Conservation (phyloP, 1,284 basidiomycete species). For the Ganoderma leucocontextum region DNA sequence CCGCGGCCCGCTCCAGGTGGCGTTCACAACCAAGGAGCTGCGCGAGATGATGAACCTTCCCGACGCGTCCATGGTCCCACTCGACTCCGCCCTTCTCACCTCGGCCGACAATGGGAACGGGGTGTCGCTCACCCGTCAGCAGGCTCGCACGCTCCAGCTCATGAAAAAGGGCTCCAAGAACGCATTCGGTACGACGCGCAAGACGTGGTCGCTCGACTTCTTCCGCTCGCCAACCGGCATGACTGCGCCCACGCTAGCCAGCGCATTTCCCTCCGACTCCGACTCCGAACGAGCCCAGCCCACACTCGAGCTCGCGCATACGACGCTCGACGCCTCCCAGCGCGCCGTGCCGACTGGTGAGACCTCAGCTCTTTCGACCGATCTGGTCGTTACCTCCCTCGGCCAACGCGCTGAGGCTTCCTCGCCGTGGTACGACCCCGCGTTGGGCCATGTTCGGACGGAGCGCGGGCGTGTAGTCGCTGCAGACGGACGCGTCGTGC, state of each 20-base stretch:
- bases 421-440: constrained; percentile 60
- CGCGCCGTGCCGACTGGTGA: constrained; percentile 71
- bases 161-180: constrained; percentile 74
- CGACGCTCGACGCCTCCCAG: constrained; percentile 59
- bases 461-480: constrained; percentile 61
- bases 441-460: constrained; percentile 62
- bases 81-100: constrained; percentile 56
- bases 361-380: constrained; percentile 63
- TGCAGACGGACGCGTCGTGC: constrained; percentile 49
- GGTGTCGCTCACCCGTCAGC: constrained; percentile 63
- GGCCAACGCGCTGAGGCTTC: constrained; percentile 84
- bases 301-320: constrained; percentile 66
- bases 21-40: constrained; percentile 95
- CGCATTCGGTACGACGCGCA: constrained; percentile 54
- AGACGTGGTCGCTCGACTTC: constrained; percentile 86
- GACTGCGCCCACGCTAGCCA: constrained; percentile 36
- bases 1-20: constrained; percentile 88
- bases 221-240: constrained; percentile 75
- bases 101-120: constrained; percentile 42
- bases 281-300: constrained; percentile 46
- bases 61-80: constrained; percentile 73
- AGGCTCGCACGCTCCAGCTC: constrained; percentile 71
- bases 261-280: not conserved
- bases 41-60: constrained; percentile 88
- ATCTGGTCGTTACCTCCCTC: constrained; percentile 88